Percentiles rank a stretch among this genome's conserved stretches.
phyloP scores from a whole-genome alignment of 169 alveolate species.

The Cryptosporidium tyzzeri region DNA sequence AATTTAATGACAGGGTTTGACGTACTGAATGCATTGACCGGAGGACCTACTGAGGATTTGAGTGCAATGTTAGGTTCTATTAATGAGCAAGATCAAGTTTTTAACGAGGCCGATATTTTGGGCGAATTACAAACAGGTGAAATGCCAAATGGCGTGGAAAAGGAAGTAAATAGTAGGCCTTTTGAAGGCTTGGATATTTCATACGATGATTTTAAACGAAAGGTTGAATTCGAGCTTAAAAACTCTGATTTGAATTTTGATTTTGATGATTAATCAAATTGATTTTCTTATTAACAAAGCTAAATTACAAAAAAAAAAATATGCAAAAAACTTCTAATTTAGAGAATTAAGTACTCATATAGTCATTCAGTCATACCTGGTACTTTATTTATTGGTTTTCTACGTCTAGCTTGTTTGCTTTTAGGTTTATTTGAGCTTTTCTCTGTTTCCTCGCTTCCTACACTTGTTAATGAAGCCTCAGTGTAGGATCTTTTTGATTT shows the following conservation, averaged over 20 bases:
- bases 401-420: slow-evolving; percentile 12
- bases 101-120: slow-evolving; percentile 48
- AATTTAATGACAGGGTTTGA: slow-evolving; percentile 32
- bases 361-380: slow-evolving; percentile 75
- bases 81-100: slow-evolving; percentile 6
- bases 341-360: slow-evolving; percentile 1
- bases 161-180: not conserved
- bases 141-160: not conserved
- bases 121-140: slow-evolving; percentile 35
- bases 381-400: slow-evolving; percentile 49
- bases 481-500: slow-evolving; percentile 36
- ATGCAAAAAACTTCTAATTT: slow-evolving; percentile 6
- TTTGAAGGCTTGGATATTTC: slow-evolving; percentile 17
- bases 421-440: slow-evolving; percentile 14
- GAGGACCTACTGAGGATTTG: slow-evolving; percentile 46
- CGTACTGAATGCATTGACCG: slow-evolving; percentile 40
- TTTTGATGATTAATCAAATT: not conserved
- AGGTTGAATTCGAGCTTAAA: slow-evolving; percentile 31
- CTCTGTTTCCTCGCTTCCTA: slow-evolving; percentile 8
- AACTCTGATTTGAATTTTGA: slow-evolving; percentile 36
- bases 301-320: not conserved
- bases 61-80: slow-evolving; percentile 27
- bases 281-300: not conserved
- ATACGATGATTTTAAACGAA: slow-evolving; percentile 45
- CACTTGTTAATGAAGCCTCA: not conserved